A percentile compares a stretch with the other conserved stretches of the same genome.
phyloP scores from a whole-genome alignment of 352 stramenopile species.

The Phytophthora pini region DNA sequence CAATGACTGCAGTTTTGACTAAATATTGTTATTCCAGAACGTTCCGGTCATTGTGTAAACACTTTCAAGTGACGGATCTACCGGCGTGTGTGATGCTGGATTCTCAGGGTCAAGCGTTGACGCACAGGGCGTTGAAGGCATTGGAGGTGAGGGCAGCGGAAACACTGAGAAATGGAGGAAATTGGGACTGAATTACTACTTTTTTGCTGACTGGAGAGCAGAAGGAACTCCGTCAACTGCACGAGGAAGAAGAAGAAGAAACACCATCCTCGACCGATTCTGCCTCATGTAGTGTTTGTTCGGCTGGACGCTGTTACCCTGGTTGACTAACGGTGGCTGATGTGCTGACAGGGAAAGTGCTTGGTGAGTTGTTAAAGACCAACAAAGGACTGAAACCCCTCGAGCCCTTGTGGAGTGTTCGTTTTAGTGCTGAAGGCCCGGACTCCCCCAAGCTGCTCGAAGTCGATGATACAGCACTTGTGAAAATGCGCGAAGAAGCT shows the following conservation, averaged over 20 bases:
- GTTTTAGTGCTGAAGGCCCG: neutral
- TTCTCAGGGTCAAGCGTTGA: slow-evolving; percentile 24
- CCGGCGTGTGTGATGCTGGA: slow-evolving; percentile 44
- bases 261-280: neutral
- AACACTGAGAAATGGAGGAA: neutral
- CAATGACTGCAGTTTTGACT: neutral
- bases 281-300: slow-evolving; percentile 16
- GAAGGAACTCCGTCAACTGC: slow-evolving; percentile 16
- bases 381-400: slow-evolving; percentile 8
- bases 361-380: slow-evolving; percentile 28
- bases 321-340: neutral
- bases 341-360: slow-evolving; percentile 23
- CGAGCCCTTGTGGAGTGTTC: slow-evolving; percentile 30
- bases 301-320: neutral
- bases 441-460: slow-evolving; percentile 8
- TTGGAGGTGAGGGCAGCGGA: slow-evolving; percentile 14
- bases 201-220: slow-evolving; percentile 3
- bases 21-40: slow-evolving; percentile 17
- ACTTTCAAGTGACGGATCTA: slow-evolving; percentile 48
- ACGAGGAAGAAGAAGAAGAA: slow-evolving; percentile 7
- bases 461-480: slow-evolving; percentile 30
- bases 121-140: slow-evolving; percentile 8
- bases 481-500: slow-evolving; percentile 54
- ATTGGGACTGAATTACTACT: neutral
- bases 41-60: slow-evolving; percentile 53